Evolutionary conservation across 495 filamentous ascomycete genomes (phyloP).

Genomic region (Penicillium salamii): DNA sequence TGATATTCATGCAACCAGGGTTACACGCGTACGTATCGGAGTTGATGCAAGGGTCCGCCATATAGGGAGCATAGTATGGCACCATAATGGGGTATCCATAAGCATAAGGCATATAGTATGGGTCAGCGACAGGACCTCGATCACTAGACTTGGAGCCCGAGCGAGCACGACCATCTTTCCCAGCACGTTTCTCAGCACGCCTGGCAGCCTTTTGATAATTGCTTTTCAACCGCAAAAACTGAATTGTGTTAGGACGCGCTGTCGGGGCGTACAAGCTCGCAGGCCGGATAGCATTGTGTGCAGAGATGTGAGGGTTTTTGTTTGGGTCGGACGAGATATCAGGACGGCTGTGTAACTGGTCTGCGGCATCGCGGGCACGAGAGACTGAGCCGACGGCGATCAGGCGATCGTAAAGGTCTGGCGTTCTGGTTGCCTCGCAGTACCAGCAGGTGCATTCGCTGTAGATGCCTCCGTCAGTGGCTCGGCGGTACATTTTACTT

Average conservation of each 20-base stretch:
- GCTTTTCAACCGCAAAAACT: constrained; percentile 32
- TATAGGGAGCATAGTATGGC: constrained; percentile 53
- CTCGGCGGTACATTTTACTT: constrained; percentile 62
- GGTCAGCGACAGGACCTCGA: constrained; percentile 12
- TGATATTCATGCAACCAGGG: constrained; percentile 44
- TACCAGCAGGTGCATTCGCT: constrained; percentile 87
- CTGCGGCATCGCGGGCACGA: constrained; percentile 36
- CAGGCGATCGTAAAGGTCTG: constrained; percentile 48
- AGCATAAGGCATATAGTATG: constrained; percentile 27
- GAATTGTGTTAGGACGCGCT: constrained; percentile 5
- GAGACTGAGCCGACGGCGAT: constrained; percentile 26
- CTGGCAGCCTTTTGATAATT: constrained; percentile 61
- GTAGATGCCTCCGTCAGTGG: constrained; percentile 59
- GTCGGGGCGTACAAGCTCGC: constrained; percentile 7
- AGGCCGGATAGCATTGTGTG: constrained; percentile 59
- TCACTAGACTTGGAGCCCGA: constrained; percentile 9
- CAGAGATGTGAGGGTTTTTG: constrained; percentile 68
- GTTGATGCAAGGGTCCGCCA: constrained; percentile 45
- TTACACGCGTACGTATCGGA: constrained; percentile 40
- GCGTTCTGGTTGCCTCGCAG: constrained; percentile 72
- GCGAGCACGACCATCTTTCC: constrained; percentile 51
- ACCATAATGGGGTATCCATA: constrained; percentile 50
- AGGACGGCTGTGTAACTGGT: constrained; percentile 50
- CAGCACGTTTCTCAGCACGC: constrained; percentile 61
- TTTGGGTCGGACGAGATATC: constrained; percentile 55